phyloP scores from a whole-genome alignment of 1,284 basidiomycete species.

The Somion occarium region DNA sequence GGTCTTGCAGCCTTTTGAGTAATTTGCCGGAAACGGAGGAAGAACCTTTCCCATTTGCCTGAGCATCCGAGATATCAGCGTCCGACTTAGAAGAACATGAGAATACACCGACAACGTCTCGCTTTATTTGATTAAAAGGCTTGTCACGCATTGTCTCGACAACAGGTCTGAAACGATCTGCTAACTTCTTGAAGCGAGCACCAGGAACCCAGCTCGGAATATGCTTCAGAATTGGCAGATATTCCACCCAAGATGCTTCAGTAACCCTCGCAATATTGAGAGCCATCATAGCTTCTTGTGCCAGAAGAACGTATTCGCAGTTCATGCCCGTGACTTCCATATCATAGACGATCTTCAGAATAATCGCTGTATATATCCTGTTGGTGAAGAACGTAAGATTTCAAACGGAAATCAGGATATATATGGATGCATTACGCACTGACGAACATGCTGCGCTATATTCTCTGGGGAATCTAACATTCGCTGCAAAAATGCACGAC shows the following conservation, averaged over 20 bases:
- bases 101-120: constrained; percentile 17
- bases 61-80: neutral
- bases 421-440: neutral
- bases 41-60: constrained; percentile 8
- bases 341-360: constrained; percentile 18
- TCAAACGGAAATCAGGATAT: neutral
- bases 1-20: neutral
- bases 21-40: constrained; percentile 13
- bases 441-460: neutral
- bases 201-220: constrained; percentile 24
- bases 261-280: constrained; percentile 10
- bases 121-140: constrained; percentile 20
- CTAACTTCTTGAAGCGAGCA: neutral
- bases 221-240: constrained; percentile 15
- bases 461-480: neutral
- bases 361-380: constrained; percentile 11
- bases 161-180: constrained; percentile 8
- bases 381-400: constrained; percentile 1
- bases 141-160: constrained; percentile 5
- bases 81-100: neutral
- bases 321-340: constrained; percentile 6
- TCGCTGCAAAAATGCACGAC: constrained; percentile 2
- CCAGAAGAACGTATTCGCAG: constrained; percentile 12
- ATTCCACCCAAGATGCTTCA: constrained; percentile 15
- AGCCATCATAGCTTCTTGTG: constrained; percentile 11